Conservation (phyloP, 257 asterid genomes). For the Gardenia jasminoides region DNA sequence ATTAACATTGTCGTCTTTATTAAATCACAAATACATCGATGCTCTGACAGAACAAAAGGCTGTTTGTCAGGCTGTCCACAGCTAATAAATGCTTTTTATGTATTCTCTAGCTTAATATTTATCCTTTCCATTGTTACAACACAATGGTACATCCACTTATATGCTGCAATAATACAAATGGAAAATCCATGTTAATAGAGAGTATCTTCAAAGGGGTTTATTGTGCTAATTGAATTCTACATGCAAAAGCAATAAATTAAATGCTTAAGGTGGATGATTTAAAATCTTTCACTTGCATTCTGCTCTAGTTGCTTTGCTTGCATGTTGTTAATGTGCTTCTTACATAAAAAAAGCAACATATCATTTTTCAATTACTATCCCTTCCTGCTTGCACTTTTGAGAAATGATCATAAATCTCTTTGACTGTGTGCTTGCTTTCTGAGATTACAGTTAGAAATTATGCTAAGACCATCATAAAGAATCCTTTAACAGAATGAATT, state of each 20-base stretch:
- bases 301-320: background rate
- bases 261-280: background rate
- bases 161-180: background rate
- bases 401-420: no score
- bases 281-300: background rate
- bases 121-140: background rate
- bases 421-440: background rate
- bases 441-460: background rate
- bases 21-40: background rate
- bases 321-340: background rate
- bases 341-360: background rate
- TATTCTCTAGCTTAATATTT: background rate
- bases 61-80: background rate
- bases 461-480: background rate
- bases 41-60: no score
- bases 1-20: background rate
- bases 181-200: background rate
- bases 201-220: background rate
- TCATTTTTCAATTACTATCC: background rate
- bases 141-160: background rate
- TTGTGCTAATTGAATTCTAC: background rate
- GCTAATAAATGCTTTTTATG: background rate
- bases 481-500: conserved; percentile 1
- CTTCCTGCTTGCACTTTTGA: background rate
- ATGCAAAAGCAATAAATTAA: background rate